Percentiles rank a stretch among this genome's conserved stretches.
Evolutionary conservation across 768 basidiomycete species (phyloP).

Genomic region (Dioszegia aurantiaca): DNA sequence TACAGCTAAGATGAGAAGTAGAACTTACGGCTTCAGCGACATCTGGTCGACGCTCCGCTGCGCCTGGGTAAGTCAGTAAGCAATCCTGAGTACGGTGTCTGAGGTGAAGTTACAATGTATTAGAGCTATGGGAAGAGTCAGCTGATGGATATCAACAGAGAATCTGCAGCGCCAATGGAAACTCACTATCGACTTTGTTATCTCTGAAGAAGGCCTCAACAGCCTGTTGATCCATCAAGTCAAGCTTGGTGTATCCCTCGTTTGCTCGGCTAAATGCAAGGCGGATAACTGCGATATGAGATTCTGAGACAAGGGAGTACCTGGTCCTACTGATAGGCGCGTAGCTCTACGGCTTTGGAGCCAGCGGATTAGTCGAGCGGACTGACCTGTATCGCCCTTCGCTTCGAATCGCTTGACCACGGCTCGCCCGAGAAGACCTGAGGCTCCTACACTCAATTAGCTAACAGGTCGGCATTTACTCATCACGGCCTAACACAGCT

Average conservation of each 20-base stretch:
- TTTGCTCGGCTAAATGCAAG: conserved; percentile 70
- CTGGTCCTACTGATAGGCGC: too few species aligned
- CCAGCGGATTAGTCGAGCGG: too few species aligned
- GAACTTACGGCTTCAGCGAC: conserved; percentile 74
- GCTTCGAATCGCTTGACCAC: conserved; percentile 66
- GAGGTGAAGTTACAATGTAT: conserved; percentile 65
- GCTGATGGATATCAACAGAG: not conserved
- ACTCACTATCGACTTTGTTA: conserved; percentile 69
- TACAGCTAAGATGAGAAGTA: not conserved
- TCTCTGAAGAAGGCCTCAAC: conserved; percentile 61
- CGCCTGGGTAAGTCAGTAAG: conserved; percentile 49
- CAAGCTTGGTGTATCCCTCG: conserved; percentile 56
- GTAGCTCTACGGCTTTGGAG: too few species aligned
- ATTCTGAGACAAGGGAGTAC: too few species aligned
- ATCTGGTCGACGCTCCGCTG: conserved; percentile 89
- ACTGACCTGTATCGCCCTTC: conserved; percentile 45
- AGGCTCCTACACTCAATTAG: conserved; percentile 64
- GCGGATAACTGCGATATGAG: conserved; percentile 58
- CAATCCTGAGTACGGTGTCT: not conserved
- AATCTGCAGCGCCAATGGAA: not conserved
- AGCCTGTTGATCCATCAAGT: conserved; percentile 63
- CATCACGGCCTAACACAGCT: not conserved
- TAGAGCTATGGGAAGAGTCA: conserved; percentile 58
- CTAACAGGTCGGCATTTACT: not conserved
- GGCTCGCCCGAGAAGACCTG: conserved; percentile 82